phyloP scores from a whole-genome alignment of 2,329 filamentous ascomycete genomes.

The Fusarium camptoceras region DNA sequence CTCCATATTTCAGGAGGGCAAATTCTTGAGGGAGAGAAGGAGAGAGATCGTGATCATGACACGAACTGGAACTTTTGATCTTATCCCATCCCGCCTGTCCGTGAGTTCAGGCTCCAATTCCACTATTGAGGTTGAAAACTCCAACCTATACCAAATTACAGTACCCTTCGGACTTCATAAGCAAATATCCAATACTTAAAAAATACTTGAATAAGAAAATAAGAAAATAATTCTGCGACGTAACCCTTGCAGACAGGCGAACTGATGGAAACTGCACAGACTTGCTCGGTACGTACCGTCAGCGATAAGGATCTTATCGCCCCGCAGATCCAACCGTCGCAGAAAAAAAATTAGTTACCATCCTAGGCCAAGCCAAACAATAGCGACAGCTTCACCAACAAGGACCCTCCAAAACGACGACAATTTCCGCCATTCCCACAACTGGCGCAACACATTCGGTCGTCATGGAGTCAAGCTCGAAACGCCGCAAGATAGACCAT shows the following conservation, averaged over 20 bases:
- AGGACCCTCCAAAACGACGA: slow-evolving; percentile 25
- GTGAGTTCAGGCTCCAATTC: neutral
- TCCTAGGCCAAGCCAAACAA: slow-evolving; percentile 19
- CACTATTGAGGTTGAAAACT: neutral
- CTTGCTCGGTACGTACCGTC: slow-evolving; percentile 34
- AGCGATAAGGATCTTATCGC: slow-evolving; percentile 46
- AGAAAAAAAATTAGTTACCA: slow-evolving; percentile 44
- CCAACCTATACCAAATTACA: no score
- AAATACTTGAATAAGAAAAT: neutral
- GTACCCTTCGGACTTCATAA: neutral
- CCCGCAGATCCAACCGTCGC: slow-evolving; percentile 36
- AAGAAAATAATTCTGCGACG: neutral
- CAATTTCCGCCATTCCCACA: slow-evolving; percentile 15
- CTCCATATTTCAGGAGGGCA: slow-evolving; percentile 8
- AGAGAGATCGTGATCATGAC: neutral
- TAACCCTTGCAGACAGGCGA: neutral
- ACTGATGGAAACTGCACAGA: neutral
- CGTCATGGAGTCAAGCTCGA: slow-evolving; percentile 60
- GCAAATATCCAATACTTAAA: no score
- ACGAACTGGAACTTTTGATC: slow-evolving; percentile 11
- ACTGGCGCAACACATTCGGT: slow-evolving; percentile 15
- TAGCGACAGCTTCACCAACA: slow-evolving; percentile 36
- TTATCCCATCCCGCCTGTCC: neutral
- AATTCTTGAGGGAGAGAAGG: neutral
- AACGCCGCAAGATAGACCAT: slow-evolving; percentile 63